Evolutionary conservation across 1,284 basidiomycete genomes (phyloP), one percentile per base, ranked within the genome.

Genomic region (Cutaneotrichosporon cyanovorans): DNA sequence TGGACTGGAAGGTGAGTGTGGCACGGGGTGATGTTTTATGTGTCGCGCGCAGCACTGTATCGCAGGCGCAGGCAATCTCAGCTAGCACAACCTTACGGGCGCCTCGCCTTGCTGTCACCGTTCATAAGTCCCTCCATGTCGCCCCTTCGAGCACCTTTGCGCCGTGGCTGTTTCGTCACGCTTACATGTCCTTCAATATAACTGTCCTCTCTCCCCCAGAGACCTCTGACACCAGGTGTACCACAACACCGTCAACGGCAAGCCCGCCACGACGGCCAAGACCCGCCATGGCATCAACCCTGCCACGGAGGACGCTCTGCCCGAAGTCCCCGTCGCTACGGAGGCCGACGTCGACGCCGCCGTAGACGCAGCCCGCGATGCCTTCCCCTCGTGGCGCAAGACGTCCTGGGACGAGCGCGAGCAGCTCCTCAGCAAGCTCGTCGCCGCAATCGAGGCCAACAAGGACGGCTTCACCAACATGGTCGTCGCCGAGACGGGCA

Each of bases 261-360:
- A 87, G 68, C 88, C 86, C 53, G 81, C 85, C 19, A 77, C 78
- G 52, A 80, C 79, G 34, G 82, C 83, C 14, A 78, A 76, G 45
- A 85, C 75, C 22, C 82, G 92, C 52, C 66, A 73, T 23, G 87
- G 92, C 40, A 80, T 56, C 91, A 88, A 93, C 73, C 90, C 90
- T 25, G 84, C 87, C 5, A 92, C 83, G 2, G 78, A 79, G 33
- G 79, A 89, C 58, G 78, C 79, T 45, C 77, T 93, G 33, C 90
- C 87, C 16, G 82, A 79, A 1, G 76, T 90, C 20, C 87, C 90
- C 5, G 89, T 93, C 61, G 85, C 91, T 81, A 84, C 84, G 7
- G 66, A 87, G 37, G 75, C 76, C 23, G 88, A 93, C 69, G 86
- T 87, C 8, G 80, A 82, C 57, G 75, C 80, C 52, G 90, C 90